Conservation (phyloP, 73 alveolate genomes). For the Blepharisma stoltei region DNA sequence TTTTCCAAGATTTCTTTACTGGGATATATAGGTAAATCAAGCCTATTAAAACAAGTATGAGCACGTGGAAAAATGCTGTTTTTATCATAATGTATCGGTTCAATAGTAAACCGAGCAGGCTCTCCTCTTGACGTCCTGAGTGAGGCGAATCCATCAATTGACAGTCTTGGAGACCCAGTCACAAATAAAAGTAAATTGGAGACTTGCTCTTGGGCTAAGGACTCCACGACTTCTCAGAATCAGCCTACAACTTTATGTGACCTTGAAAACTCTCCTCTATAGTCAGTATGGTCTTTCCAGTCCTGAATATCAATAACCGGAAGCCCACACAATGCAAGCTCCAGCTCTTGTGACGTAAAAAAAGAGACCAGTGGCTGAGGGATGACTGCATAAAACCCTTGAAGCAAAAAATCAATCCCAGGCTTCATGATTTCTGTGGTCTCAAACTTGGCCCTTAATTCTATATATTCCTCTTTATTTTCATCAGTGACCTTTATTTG, state of each 20-base stretch:
- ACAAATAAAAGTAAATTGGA: conserved; percentile 86
- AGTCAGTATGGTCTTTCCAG: conserved; percentile 80
- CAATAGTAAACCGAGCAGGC: conserved; percentile 62
- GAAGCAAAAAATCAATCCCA: conserved; percentile 50
- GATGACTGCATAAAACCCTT: conserved; percentile 57
- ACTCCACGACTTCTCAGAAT: conserved; percentile 87
- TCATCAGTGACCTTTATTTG: conserved; percentile 36
- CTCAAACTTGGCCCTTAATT: conserved; percentile 8
- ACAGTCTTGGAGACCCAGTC: conserved; percentile 90
- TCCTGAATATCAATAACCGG: conserved; percentile 83
- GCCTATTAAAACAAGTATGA: conserved; percentile 96
- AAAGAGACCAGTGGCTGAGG: conserved; percentile 47
- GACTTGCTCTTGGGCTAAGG: conserved; percentile 60
- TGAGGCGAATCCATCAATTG: conserved; percentile 86
- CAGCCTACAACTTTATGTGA: conserved; percentile 65
- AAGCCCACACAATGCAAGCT: conserved; percentile 60
- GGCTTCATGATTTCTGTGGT: background rate
- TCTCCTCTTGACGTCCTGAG: conserved; percentile 78
- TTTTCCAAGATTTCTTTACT: background rate
- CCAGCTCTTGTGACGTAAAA: conserved; percentile 65
- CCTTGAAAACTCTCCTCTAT: conserved; percentile 68
- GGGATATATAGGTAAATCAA: conserved; percentile 73
- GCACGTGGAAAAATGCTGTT: conserved; percentile 80
- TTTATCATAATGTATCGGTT: conserved; percentile 64
- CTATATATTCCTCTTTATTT: conserved; percentile 35